Percentiles rank a stretch among this genome's conserved stretches.
These are phyloP conservation scores for Dactylis glomerata DNA, from an alignment of 176 grass and related monocot species.

Conservation along the genomic window DNA sequence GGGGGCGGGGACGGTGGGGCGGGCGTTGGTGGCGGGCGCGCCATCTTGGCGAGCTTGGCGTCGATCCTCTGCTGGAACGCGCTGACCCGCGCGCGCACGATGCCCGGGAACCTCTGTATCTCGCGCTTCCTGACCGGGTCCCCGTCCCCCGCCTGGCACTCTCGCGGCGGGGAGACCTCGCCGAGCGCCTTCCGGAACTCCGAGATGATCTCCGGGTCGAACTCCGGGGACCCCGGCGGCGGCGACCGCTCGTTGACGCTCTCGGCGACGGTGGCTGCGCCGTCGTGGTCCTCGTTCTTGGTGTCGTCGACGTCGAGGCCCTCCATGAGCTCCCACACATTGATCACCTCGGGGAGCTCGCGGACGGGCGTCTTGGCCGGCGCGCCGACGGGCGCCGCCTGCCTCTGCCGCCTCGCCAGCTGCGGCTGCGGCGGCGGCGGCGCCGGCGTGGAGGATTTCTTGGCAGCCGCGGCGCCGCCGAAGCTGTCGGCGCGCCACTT, in stretches of 20 bases:
- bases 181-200: constrained; percentile 49
- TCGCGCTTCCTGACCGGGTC: constrained; percentile 39
- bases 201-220: constrained; percentile 58
- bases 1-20: not conserved
- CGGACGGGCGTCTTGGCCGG: constrained; percentile 52
- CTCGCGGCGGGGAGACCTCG: constrained; percentile 11
- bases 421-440: constrained; percentile 14
- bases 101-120: constrained; percentile 57
- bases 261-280: not conserved
- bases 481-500: constrained; percentile 42
- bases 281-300: constrained; percentile 28
- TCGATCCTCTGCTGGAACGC: constrained; percentile 82
- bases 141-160: not conserved
- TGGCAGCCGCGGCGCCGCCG: not conserved
- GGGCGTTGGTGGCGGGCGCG: not conserved
- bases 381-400: constrained; percentile 37
- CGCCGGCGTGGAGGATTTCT: not conserved
- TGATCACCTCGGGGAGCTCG: constrained; percentile 83
- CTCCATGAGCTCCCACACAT: constrained; percentile 98
- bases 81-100: constrained; percentile 67
- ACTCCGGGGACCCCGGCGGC: constrained; percentile 34
- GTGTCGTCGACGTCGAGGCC: constrained; percentile 80
- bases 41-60: constrained; percentile 47
- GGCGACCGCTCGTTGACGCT: not conserved
- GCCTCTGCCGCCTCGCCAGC: constrained; percentile 39